A percentile compares a stretch with the other conserved stretches of the same genome.
phyloP scores from a whole-genome alignment of 1,284 basidiomycete species.

The Ganoderma lingzhi region DNA sequence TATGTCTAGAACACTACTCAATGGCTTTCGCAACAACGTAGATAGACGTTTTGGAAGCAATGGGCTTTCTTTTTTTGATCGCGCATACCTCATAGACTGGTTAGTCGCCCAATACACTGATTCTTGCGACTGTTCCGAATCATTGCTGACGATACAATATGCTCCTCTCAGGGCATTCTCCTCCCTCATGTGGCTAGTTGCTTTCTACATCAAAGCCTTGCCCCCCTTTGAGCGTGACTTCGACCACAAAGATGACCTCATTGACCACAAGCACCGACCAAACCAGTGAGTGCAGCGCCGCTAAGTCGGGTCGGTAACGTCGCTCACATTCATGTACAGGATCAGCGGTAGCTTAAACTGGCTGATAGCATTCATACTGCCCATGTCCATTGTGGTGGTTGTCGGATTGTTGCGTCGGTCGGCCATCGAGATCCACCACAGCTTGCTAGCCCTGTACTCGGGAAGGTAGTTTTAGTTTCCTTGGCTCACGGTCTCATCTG shows the following conservation, averaged over 20 bases:
- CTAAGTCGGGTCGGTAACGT: background rate
- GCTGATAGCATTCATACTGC: conserved; percentile 54
- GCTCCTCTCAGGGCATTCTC: conserved; percentile 51
- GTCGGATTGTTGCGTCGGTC: conserved; percentile 53
- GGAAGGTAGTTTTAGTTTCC: conserved; percentile 48
- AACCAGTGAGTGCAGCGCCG: conserved; percentile 50
- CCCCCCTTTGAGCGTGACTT: conserved; percentile 66
- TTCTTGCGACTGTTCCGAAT: background rate
- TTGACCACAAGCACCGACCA: conserved; percentile 57
- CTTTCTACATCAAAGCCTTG: conserved; percentile 46
- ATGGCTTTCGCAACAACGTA: conserved; percentile 7
- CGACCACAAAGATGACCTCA: conserved; percentile 56
- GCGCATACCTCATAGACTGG: conserved; percentile 49
- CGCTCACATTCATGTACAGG: conserved; percentile 41
- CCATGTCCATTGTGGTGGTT: conserved; percentile 48
- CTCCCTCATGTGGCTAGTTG: conserved; percentile 52
- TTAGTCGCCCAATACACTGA: conserved; percentile 15
- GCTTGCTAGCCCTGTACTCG: conserved; percentile 56
- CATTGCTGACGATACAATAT: background rate
- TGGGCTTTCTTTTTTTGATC: conserved; percentile 56
- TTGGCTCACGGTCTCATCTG: background rate
- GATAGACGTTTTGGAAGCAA: conserved; percentile 39
- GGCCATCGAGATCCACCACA: conserved; percentile 62
- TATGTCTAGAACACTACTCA: background rate
- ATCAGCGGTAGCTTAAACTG: conserved; percentile 57